Evolutionary conservation across 306 rosid species (phyloP), one percentile per base, ranked within the genome.

Genomic region (Quercus alba): DNA sequence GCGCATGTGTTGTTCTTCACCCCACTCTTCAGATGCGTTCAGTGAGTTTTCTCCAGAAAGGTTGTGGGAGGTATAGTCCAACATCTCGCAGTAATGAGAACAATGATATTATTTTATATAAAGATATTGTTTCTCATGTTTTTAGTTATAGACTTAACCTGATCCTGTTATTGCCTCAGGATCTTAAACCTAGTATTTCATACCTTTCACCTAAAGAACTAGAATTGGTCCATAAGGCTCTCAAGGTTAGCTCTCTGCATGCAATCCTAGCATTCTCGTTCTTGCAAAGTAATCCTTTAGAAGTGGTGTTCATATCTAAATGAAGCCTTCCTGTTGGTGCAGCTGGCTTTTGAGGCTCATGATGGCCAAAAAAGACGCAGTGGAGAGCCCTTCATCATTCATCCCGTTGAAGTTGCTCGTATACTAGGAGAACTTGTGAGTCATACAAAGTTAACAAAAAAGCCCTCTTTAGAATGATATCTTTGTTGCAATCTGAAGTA

Each of bases 381-480:
- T 41, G 99, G 98, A 80, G 99, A 96, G 79, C 99, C 99, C 74
- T 96, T 93, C 90, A 96, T 96, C 86, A 91, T 96, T 85, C 99
- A 96, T 90, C 99, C 99, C 4, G 97, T 96, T 54, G 99, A 96
- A 92, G 99, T 96, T 87, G 99, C 99, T n/a, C 90, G 97, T 20
- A 91, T 96, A 81, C 90, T 96, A 1, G 99, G 99, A 80, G 90
- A 93, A 88, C 98, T 90, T 59, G 98, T 96, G 83, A 93, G 98
- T 88, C 76, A 6, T 79, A 49, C 75, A 15, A 80, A 75, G 19
- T 80, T 80, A 21, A 62, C 73, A 74, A 77, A 70, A 69, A 75
- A 52, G 33, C 64, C 25, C 14, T 46, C 74, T 35, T 38, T 70
- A 30, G 25, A 52, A 54, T 72, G 73, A 75, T 72, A 55, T 51